Conservation (phyloP, 306 rosid genomes). For the Corylus americana region DNA sequence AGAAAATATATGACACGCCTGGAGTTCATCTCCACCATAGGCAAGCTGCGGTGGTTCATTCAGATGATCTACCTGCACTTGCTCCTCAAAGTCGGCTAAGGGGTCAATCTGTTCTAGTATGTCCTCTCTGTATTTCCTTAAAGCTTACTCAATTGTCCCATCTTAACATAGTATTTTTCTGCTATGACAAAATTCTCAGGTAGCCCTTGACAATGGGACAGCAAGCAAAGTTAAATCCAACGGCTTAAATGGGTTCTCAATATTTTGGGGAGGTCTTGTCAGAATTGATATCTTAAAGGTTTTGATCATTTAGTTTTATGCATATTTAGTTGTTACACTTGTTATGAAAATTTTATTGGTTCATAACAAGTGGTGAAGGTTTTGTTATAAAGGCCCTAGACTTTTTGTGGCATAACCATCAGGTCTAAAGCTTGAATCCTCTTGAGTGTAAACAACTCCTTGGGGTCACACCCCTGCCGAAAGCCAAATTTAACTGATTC, state of each 20-base stretch:
- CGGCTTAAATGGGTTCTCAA: conserved; percentile 62
- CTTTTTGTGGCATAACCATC: too few relatives aligned
- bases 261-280: conserved; percentile 97
- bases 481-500: too few relatives aligned
- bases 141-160: conserved; percentile 5
- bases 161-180: conserved; percentile 25
- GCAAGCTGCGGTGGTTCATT: conserved; percentile 84
- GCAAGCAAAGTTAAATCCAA: conserved; percentile 32
- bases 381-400: too few relatives aligned
- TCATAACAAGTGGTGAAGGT: too few relatives aligned
- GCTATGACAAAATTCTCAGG: conserved; percentile 44
- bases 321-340: background rate
- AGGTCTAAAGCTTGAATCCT: too few relatives aligned
- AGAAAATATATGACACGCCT: conserved; percentile 90
- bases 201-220: conserved; percentile 31
- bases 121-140: conserved; percentile 25
- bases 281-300: conserved; percentile 93
- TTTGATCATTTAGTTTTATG: conserved; percentile 22
- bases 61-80: conserved; percentile 81
- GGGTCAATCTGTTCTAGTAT: conserved; percentile 75
- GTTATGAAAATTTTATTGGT: conserved; percentile 13
- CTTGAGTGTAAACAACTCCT: too few relatives aligned
- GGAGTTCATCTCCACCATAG: conserved; percentile 98
- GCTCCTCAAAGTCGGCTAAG: conserved; percentile 93
- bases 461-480: too few relatives aligned